Conservation (phyloP, 2,329 filamentous ascomycete genomes). For the Aphanocladium album region DNA sequence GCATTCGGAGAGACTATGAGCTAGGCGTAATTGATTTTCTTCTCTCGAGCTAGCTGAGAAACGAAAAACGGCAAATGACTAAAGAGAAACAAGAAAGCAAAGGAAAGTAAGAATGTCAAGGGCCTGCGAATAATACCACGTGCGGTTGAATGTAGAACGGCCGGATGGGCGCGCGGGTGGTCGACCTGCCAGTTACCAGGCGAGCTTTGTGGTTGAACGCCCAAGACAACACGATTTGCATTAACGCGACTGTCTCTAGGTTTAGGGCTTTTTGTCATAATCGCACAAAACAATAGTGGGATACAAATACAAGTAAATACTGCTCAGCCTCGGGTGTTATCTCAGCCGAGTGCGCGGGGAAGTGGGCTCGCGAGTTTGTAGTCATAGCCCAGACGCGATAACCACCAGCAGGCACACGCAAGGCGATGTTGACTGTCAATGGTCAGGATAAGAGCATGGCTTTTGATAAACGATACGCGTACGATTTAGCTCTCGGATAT, state of each 20-base stretch:
- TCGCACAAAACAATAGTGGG: neutral
- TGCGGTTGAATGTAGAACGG: neutral
- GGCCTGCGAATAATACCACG: too few species aligned
- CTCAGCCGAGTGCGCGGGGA: slow-evolving; percentile 1
- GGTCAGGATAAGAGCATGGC: neutral
- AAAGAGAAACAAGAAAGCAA: too few species aligned
- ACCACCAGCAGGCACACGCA: neutral
- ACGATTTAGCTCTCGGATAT: neutral
- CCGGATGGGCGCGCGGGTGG: neutral
- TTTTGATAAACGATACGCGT: neutral
- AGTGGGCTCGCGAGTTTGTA: slow-evolving; percentile 1
- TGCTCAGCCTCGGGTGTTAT: slow-evolving; percentile 2
- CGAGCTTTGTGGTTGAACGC: neutral
- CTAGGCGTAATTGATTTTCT: too few species aligned
- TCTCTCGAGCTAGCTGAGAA: too few species aligned
- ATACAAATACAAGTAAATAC: neutral
- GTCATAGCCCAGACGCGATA: slow-evolving; percentile 5
- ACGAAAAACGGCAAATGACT: too few species aligned
- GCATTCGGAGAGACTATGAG: neutral
- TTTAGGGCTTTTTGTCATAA: slow-evolving; percentile 5
- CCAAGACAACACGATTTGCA: too few species aligned
- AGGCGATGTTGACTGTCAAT: neutral
- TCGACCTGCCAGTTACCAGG: neutral
- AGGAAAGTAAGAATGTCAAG: too few species aligned
- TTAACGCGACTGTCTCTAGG: neutral